Conservation (phyloP, 2,329 filamentous ascomycete species). For the Aspergillus clavatus region DNA sequence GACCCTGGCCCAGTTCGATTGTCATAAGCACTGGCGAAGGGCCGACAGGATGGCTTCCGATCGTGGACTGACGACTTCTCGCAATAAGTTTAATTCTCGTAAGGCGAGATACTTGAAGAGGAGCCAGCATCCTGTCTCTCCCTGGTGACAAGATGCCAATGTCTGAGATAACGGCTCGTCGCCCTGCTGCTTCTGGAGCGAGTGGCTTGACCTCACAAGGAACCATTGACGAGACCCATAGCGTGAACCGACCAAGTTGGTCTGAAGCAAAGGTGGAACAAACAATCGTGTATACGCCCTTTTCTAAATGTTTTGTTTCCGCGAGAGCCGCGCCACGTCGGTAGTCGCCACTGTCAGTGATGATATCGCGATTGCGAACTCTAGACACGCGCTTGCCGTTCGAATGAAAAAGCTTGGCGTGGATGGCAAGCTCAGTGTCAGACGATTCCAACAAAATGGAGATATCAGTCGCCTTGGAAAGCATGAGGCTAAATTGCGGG, state of each 20-base stretch:
- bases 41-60: conserved; percentile 34
- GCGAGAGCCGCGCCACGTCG: conserved; percentile 71
- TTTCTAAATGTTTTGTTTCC: conserved; percentile 55
- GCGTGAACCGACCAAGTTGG: conserved; percentile 67
- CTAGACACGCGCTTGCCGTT: conserved; percentile 65
- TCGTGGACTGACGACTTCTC: conserved; percentile 42
- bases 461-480: conserved; percentile 57
- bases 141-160: conserved; percentile 49
- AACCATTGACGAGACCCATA: conserved; percentile 65
- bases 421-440: conserved; percentile 65
- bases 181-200: conserved; percentile 69
- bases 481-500: conserved; percentile 70
- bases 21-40: conserved; percentile 61
- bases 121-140: conserved; percentile 51
- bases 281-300: conserved; percentile 78
- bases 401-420: conserved; percentile 79
- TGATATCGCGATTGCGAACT: conserved; percentile 68
- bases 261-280: conserved; percentile 85
- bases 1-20: conserved; percentile 67
- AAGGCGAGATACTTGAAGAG: conserved; percentile 50
- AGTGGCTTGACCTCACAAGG: conserved; percentile 56
- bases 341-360: conserved; percentile 84
- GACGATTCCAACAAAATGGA: conserved; percentile 69
- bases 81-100: conserved; percentile 58
- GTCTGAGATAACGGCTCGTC: conserved; percentile 52